phyloP scores from a whole-genome alignment of 139 green algal species.

The Coccomyxa sp. region DNA sequence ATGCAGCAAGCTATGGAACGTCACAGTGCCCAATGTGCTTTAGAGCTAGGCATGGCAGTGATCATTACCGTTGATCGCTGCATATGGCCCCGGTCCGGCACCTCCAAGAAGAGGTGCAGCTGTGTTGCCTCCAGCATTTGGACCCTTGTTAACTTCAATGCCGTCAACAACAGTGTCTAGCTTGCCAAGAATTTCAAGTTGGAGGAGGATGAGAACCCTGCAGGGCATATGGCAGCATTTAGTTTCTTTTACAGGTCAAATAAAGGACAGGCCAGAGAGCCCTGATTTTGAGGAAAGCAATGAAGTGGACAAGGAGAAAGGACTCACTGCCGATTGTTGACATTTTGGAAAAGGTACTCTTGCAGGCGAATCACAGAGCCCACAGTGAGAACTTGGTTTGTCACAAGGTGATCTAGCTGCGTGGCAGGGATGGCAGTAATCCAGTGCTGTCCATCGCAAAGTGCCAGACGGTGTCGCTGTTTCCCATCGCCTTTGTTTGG shows the following conservation, averaged over 20 bases:
- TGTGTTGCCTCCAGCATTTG: neutral
- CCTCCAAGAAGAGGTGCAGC: too few species aligned
- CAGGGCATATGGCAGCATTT: neutral
- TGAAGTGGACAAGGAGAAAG: neutral
- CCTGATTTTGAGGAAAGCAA: neutral
- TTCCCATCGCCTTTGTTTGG: neutral
- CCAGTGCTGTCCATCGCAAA: constrained; percentile 56
- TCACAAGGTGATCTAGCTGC: constrained; percentile 65
- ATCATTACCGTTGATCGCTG: too few species aligned
- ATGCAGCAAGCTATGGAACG: too few species aligned
- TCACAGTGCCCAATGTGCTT: too few species aligned
- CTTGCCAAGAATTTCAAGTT: constrained; percentile 23
- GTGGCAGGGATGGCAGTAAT: constrained; percentile 71
- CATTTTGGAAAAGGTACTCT: constrained; percentile 6
- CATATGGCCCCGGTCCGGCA: too few species aligned
- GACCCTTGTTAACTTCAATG: neutral
- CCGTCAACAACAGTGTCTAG: neutral
- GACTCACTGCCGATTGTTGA: constrained; percentile 6
- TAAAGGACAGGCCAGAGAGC: neutral
- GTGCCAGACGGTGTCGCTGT: constrained; percentile 53
- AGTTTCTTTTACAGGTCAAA: neutral
- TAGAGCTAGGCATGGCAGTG: too few species aligned
- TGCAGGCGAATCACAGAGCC: constrained; percentile 20
- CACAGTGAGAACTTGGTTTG: constrained; percentile 29
- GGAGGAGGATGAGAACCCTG: constrained; percentile 51